A percentile compares a stretch with the other conserved stretches of the same genome.
These are phyloP conservation scores for Tilletiopsis washingtonensis DNA, from an alignment of 1,284 basidiomycete genomes.

Conservation along the genomic window DNA sequence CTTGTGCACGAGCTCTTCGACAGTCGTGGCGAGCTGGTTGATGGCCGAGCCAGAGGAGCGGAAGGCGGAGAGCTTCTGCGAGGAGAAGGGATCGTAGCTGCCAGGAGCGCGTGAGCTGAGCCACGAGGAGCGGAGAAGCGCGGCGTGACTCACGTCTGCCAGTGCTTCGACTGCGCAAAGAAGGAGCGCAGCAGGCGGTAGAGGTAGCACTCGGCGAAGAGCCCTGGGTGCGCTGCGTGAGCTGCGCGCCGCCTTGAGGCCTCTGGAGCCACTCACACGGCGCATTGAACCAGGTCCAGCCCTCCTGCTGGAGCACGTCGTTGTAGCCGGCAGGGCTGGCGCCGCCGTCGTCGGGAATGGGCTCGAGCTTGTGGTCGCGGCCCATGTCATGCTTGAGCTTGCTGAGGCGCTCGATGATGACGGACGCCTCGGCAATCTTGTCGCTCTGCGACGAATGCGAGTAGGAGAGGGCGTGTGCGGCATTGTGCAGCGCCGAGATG, in stretches of 20 bases:
- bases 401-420: constrained; percentile 68
- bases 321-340: constrained; percentile 50
- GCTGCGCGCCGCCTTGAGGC: too few relatives aligned
- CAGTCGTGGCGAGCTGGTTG: constrained; percentile 35
- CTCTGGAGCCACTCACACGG: constrained; percentile 55
- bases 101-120: background rate
- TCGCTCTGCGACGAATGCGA: constrained; percentile 19
- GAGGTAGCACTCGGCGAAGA: constrained; percentile 75
- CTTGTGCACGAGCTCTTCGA: constrained; percentile 29
- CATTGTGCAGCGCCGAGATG: constrained; percentile 62
- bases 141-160: constrained; percentile 50
- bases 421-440: constrained; percentile 62
- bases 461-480: constrained; percentile 37
- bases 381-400: constrained; percentile 84
- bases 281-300: constrained; percentile 78
- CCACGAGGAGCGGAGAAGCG: background rate
- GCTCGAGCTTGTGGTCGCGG: constrained; percentile 64
- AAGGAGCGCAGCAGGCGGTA: constrained; percentile 75
- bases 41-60: constrained; percentile 68
- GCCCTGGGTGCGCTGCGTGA: constrained; percentile 6
- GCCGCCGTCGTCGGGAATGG: constrained; percentile 57
- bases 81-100: constrained; percentile 72
- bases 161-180: constrained; percentile 64
- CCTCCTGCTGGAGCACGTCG: constrained; percentile 14
- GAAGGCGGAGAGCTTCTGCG: constrained; percentile 76